Base-by-base conservation (phyloP, 306 rosid genomes). In the Prunus kanzakura region DNA sequence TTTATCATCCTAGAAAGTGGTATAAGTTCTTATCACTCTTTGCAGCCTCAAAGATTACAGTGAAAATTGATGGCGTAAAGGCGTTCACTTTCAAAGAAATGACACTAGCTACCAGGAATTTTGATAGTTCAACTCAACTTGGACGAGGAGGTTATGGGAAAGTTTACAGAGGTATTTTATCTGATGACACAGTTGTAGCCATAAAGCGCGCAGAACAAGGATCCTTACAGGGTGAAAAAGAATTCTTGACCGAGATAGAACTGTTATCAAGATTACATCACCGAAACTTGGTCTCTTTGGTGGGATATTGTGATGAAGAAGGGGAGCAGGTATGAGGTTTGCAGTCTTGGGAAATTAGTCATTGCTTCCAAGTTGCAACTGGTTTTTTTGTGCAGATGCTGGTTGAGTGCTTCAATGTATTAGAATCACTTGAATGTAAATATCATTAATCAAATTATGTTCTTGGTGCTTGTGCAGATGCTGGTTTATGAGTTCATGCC, bases 121-220 rank as follows among this genome's bases (percentile, higher is more conserved):
- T 94, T 22, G 78, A 87, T 80, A 82, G 75, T 76, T 80, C 96
- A 8, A 57, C 62, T 69, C 78, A 84, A 83, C 88, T 92, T 76
- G 98, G 98, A 22, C 96, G 61, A 88, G 98, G 98, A 85, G 98
- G 98, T 70, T 95, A 95, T 75, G 98, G 98, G 67, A 95, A 82
- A 83, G 99, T 96, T 79, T 91, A 96, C 69, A 91, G 69, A 84
- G 99, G 99, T 58, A 73, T 84, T 82, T 77, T 96, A 16, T 81
- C 82, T 6, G 85, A 91, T 84, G 88, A 82, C 47, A 84, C 82
- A 47, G 61, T 76, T 47, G 96, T 92, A 46, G 99, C 99, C 60
- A 56, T 96, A 75, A 96, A 96, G 84, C 86, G 96, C 43, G 99
- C 93, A 25, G 92, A 87, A 78, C 93, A 81, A 86, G 91, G 89